Conservation (phyloP, 2,329 filamentous ascomycete species). For the Alternaria brassicicola region DNA sequence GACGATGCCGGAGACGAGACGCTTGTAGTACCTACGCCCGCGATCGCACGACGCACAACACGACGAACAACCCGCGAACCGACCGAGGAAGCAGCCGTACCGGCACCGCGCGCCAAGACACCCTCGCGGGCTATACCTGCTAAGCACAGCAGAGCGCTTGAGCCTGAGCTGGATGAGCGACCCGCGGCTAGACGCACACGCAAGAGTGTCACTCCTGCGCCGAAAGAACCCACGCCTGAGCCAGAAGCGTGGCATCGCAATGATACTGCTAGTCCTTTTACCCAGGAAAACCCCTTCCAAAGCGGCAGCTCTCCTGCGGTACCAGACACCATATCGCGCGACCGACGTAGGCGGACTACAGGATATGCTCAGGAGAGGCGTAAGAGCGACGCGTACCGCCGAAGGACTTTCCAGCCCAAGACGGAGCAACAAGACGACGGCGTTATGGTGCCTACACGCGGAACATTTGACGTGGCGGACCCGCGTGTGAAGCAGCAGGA, state of each 20-base stretch:
- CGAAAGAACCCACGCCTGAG: slow-evolving; percentile 54
- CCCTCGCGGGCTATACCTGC: slow-evolving; percentile 49
- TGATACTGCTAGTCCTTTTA: slow-evolving; percentile 72
- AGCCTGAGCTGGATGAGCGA: slow-evolving; percentile 43
- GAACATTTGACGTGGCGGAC: slow-evolving; percentile 64
- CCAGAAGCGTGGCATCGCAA: slow-evolving; percentile 57
- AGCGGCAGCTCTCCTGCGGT: slow-evolving; percentile 73
- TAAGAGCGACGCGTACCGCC: slow-evolving; percentile 51
- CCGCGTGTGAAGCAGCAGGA: slow-evolving; percentile 51
- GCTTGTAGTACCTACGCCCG: slow-evolving; percentile 53
- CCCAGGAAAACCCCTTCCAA: slow-evolving; percentile 91
- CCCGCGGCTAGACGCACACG: slow-evolving; percentile 47
- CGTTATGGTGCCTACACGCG: slow-evolving; percentile 60
- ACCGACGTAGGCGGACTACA: slow-evolving; percentile 60
- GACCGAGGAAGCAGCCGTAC: slow-evolving; percentile 44
- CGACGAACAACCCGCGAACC: slow-evolving; percentile 51
- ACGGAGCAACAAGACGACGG: slow-evolving; percentile 59
- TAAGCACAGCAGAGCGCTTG: slow-evolving; percentile 52
- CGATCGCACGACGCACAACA: slow-evolving; percentile 32
- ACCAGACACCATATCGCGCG: slow-evolving; percentile 46
- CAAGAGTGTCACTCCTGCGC: slow-evolving; percentile 46
- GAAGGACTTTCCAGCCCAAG: slow-evolving; percentile 51
- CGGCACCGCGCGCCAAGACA: slow-evolving; percentile 37
- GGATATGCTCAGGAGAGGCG: slow-evolving; percentile 51
- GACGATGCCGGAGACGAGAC: slow-evolving; percentile 61